A percentile compares a stretch with the other conserved stretches of the same genome.
These are phyloP conservation scores for Wickerhamiella lipophila DNA, from an alignment of 805 yeast species.

Conservation along the genomic window DNA sequence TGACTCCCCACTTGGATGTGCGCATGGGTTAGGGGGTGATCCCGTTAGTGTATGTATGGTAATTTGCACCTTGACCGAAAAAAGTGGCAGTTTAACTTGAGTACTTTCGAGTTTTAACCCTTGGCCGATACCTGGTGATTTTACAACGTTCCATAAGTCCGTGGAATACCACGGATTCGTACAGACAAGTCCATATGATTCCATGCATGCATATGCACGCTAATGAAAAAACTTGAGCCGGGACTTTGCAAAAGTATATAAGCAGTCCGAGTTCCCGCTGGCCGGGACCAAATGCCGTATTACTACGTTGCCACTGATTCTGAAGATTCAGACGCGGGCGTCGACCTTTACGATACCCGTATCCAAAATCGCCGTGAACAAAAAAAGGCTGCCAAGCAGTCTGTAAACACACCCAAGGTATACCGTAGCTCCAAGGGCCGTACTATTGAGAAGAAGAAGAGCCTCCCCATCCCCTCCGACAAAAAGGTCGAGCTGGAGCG, in stretches of 20 bases:
- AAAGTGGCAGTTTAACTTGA: too few species aligned
- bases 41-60: too few species aligned
- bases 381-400: constrained; percentile 5
- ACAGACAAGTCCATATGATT: constrained; percentile 1
- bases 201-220: constrained; percentile 11
- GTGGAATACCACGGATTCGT: background rate
- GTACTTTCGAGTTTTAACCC: too few species aligned
- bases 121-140: too few species aligned
- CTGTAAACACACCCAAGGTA: constrained; percentile 8
- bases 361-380: constrained; percentile 9
- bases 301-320: constrained; percentile 24
- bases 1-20: background rate
- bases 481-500: constrained; percentile 18
- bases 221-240: constrained; percentile 9
- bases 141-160: too few species aligned
- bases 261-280: background rate
- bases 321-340: constrained; percentile 17
- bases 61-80: too few species aligned
- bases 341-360: constrained; percentile 10
- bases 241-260: constrained; percentile 2
- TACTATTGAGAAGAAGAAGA: constrained; percentile 7
- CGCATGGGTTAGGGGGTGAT: background rate
- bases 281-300: constrained; percentile 21
- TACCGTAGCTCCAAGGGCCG: constrained; percentile 7
- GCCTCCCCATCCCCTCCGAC: constrained; percentile 10